phyloP scores from a whole-genome alignment of 2,329 filamentous ascomycete species.

The Kalmusia sp. region DNA sequence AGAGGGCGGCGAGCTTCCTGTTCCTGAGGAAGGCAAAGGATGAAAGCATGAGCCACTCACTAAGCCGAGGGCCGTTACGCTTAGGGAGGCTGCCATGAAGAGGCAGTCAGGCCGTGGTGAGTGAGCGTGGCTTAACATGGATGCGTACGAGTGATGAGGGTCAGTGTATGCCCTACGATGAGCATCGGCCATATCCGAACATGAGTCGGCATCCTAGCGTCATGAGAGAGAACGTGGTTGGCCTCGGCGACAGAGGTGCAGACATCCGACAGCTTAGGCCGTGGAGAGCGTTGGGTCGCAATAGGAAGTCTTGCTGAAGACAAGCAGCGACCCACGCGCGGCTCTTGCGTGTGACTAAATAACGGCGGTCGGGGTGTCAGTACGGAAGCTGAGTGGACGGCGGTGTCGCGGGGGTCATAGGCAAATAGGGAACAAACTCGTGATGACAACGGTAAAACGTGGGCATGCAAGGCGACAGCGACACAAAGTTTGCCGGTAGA shows the following conservation, averaged over 20 bases:
- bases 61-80: constrained; percentile 15
- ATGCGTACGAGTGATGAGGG: constrained; percentile 5
- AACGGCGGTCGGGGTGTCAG: background rate
- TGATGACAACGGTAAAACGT: constrained; percentile 9
- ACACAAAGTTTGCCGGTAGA: background rate
- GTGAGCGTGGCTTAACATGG: constrained; percentile 11
- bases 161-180: background rate
- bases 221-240: background rate
- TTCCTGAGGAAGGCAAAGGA: constrained; percentile 13
- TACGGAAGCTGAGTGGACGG: constrained; percentile 5
- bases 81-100: constrained; percentile 11
- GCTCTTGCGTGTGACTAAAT: constrained; percentile 15
- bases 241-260: constrained; percentile 1
- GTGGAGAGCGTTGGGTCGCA: constrained; percentile 1
- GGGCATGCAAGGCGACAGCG: constrained; percentile 6
- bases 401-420: background rate
- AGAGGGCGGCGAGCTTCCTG: background rate
- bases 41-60: constrained; percentile 8
- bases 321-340: constrained; percentile 3
- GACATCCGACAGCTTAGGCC: constrained; percentile 5
- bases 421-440: background rate
- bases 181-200: constrained; percentile 9
- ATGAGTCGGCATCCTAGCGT: background rate
- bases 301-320: constrained; percentile 5
- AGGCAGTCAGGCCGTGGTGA: constrained; percentile 13